Evolutionary conservation across 225 moss, liverwort and hornwort species (phyloP).

Genomic region (Bryoerythrophyllum caledonicum): DNA sequence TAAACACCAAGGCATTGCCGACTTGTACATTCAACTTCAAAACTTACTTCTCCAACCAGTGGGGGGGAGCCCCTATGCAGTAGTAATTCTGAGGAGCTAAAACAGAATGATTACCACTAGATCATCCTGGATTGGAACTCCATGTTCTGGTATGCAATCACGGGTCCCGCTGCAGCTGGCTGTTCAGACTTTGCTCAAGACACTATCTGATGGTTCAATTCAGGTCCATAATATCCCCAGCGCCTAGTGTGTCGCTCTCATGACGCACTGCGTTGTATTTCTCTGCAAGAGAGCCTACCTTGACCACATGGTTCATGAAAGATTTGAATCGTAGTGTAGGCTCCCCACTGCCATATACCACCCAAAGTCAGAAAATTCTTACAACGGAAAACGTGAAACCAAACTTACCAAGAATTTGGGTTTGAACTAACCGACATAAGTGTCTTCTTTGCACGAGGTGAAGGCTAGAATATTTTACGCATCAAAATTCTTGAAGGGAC

Average conservation of each 20-base stretch:
- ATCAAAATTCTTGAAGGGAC: constrained; percentile 4
- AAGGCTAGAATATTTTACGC: constrained; percentile 9
- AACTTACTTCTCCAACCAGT: constrained; percentile 24
- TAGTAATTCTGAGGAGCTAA: constrained; percentile 13
- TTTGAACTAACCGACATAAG: constrained; percentile 9
- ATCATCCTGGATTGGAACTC: constrained; percentile 21
- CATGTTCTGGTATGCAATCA: constrained; percentile 5
- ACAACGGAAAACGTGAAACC: background rate
- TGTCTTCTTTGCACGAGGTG: constrained; percentile 1
- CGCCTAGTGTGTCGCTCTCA: constrained; percentile 93
- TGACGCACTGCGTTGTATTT: constrained; percentile 99
- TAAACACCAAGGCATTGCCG: constrained; percentile 23
- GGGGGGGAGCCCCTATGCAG: constrained; percentile 16
- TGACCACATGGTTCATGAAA: constrained; percentile 98
- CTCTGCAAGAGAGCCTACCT: constrained; percentile 91
- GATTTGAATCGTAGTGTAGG: constrained; percentile 92
- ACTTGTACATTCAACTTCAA: constrained; percentile 32
- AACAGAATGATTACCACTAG: constrained; percentile 23
- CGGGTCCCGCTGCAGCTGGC: constrained; percentile 17
- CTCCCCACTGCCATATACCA: constrained; percentile 78
- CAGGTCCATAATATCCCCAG: constrained; percentile 94
- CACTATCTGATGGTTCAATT: constrained; percentile 38
- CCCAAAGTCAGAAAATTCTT: constrained; percentile 19
- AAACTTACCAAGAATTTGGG: constrained; percentile 15
- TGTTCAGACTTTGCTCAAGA: constrained; percentile 16